These are phyloP conservation scores for Zygosaccharomyces bailii DNA, from an alignment of 805 yeast genomes.

Conservation along the genomic window DNA sequence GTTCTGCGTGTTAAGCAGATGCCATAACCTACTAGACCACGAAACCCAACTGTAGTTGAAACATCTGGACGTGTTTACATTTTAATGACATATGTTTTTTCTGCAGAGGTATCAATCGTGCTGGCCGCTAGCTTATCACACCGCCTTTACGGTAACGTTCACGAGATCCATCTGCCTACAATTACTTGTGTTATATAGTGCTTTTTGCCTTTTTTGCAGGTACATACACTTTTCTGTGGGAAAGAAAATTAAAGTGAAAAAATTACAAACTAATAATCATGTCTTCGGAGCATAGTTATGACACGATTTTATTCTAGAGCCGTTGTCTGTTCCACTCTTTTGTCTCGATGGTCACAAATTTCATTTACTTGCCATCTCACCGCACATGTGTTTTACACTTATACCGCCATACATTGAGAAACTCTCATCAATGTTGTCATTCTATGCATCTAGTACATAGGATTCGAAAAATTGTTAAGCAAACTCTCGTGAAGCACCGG, in stretches of 20 bases:
- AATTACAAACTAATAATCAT: neutral
- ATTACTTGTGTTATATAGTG: no score
- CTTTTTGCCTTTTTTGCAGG: no score
- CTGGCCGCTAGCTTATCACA: no score
- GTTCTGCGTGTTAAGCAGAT: conserved; percentile 99
- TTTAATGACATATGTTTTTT: no score
- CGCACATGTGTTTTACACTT: conserved; percentile 29
- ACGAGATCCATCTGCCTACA: no score
- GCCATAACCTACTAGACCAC: conserved; percentile 99
- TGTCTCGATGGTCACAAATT: conserved; percentile 31
- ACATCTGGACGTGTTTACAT: neutral
- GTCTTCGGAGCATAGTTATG: neutral
- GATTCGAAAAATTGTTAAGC: conserved; percentile 12
- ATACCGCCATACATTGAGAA: conserved; percentile 34
- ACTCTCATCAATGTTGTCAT: conserved; percentile 16
- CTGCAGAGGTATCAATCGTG: no score
- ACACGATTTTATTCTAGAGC: neutral
- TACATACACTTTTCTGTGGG: no score
- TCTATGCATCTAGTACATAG: conserved; percentile 18
- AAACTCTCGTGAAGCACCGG: conserved; percentile 17
- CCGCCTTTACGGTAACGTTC: no score
- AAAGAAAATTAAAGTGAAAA: no score
- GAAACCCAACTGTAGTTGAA: conserved; percentile 53
- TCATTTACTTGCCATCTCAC: conserved; percentile 31
- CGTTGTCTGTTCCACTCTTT: no score